Conservation (phyloP, 2,329 filamentous ascomycete genomes). For the Mycogone perniciosa region DNA sequence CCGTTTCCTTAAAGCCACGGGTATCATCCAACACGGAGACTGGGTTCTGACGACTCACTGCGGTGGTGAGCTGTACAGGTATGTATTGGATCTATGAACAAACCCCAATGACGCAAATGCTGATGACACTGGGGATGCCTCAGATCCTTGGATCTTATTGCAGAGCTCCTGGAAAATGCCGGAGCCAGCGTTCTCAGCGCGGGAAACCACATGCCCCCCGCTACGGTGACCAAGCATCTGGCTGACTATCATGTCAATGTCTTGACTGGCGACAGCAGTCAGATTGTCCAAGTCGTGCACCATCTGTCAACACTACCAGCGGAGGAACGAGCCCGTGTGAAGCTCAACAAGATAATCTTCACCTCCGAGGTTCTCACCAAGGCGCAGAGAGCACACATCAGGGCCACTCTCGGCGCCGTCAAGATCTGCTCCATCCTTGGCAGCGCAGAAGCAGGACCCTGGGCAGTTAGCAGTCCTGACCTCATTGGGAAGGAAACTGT, state of each 20-base stretch:
- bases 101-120: background rate
- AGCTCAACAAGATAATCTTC: constrained; percentile 36
- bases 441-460: constrained; percentile 38
- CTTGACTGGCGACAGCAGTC: constrained; percentile 32
- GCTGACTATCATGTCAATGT: constrained; percentile 30
- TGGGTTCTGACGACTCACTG: constrained; percentile 34
- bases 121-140: background rate
- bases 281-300: constrained; percentile 31
- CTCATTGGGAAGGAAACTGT: constrained; percentile 16
- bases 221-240: constrained; percentile 22
- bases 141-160: constrained; percentile 33
- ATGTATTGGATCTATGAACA: background rate
- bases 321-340: constrained; percentile 19
- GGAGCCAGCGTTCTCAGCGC: constrained; percentile 33
- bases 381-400: constrained; percentile 28
- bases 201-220: constrained; percentile 24
- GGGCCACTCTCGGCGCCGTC: constrained; percentile 23
- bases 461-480: constrained; percentile 26
- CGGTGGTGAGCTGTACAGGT: constrained; percentile 34
- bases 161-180: constrained; percentile 35
- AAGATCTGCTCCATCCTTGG: constrained; percentile 35
- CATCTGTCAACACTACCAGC: constrained; percentile 26
- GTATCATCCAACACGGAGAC: constrained; percentile 29
- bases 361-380: constrained; percentile 35
- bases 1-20: constrained; percentile 22